Percentiles rank a stretch among this genome's conserved stretches.
Conservation (phyloP, 1,284 basidiomycete species). For the Pisolithus thermaeus region DNA sequence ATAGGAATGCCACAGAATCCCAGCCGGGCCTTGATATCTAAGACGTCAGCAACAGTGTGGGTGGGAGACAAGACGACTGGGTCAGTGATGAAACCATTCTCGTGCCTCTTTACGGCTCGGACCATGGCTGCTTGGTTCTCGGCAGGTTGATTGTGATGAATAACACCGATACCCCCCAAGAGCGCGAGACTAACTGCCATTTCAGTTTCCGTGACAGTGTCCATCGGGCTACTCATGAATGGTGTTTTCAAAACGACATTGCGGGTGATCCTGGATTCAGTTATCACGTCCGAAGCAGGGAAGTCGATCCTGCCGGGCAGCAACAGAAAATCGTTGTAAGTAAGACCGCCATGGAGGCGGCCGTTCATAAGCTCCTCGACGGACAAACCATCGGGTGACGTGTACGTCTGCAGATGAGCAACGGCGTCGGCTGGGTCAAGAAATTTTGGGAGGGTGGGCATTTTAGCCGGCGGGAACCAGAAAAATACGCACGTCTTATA, state of each 20-base stretch:
- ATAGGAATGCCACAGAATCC: conserved; percentile 98
- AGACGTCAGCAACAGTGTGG: conserved; percentile 82
- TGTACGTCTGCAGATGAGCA: conserved; percentile 70
- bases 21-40: conserved; percentile 87
- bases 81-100: conserved; percentile 98
- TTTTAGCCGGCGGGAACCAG: conserved; percentile 24
- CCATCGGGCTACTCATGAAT: conserved; percentile 98
- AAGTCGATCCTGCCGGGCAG: conserved; percentile 97
- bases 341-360: conserved; percentile 90
- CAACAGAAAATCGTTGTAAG: conserved; percentile 93
- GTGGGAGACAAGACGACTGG: conserved; percentile 82
- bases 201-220: conserved; percentile 75
- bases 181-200: conserved; percentile 98
- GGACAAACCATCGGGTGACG: conserved; percentile 80
- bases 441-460: conserved; percentile 30
- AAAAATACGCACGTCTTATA: conserved; percentile 8
- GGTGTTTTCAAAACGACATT: conserved; percentile 94
- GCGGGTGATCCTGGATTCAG: conserved; percentile 85
- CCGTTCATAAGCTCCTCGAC: conserved; percentile 87
- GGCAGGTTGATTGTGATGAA: conserved; percentile 94
- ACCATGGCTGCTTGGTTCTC: conserved; percentile 95
- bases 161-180: conserved; percentile 32
- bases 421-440: conserved; percentile 67
- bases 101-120: conserved; percentile 83
- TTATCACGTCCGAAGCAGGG: conserved; percentile 73